Evolutionary conservation across 768 basidiomycete genomes (phyloP).

Genomic region (Naganishia randhawae): DNA sequence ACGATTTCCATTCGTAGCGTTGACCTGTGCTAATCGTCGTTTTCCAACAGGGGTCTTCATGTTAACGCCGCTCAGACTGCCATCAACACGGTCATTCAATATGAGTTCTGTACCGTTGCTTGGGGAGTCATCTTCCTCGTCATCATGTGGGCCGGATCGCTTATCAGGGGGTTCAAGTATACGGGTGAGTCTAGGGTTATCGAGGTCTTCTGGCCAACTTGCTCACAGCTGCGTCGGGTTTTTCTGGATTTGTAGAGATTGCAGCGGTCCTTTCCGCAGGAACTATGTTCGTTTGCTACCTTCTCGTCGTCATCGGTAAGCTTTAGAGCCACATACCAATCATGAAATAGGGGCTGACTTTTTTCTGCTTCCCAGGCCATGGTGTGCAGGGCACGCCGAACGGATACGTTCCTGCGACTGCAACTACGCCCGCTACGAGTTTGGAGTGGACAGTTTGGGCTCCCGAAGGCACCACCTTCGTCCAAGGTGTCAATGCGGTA

Average conservation of each 20-base stretch:
- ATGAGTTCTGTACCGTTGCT: constrained; percentile 32
- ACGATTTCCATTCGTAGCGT: neutral
- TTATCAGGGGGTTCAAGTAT: constrained; percentile 33
- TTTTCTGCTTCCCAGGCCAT: constrained; percentile 18
- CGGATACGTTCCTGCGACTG: constrained; percentile 29
- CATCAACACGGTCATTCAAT: constrained; percentile 35
- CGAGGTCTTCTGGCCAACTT: neutral
- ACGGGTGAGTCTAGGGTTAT: constrained; percentile 9
- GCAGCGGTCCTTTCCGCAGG: constrained; percentile 27
- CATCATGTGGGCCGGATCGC: constrained; percentile 31
- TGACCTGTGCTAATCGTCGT: neutral
- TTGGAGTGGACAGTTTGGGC: constrained; percentile 36
- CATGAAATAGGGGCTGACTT: too few relatives aligned
- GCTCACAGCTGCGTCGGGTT: neutral
- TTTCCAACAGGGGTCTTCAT: constrained; percentile 28
- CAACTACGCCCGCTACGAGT: constrained; percentile 24
- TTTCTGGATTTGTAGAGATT: neutral
- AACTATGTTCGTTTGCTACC: constrained; percentile 34
- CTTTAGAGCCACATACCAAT: neutral
- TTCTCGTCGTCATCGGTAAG: constrained; percentile 37
- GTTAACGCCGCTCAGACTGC: constrained; percentile 34
- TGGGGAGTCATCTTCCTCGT: constrained; percentile 32
- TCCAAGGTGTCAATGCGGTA: constrained; percentile 30
- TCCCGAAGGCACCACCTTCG: constrained; percentile 37
- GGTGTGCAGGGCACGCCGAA: constrained; percentile 37